These are phyloP conservation scores for Apophysomyces elegans DNA, from an alignment of 371 early-diverging fungal species.

Conservation along the genomic window DNA sequence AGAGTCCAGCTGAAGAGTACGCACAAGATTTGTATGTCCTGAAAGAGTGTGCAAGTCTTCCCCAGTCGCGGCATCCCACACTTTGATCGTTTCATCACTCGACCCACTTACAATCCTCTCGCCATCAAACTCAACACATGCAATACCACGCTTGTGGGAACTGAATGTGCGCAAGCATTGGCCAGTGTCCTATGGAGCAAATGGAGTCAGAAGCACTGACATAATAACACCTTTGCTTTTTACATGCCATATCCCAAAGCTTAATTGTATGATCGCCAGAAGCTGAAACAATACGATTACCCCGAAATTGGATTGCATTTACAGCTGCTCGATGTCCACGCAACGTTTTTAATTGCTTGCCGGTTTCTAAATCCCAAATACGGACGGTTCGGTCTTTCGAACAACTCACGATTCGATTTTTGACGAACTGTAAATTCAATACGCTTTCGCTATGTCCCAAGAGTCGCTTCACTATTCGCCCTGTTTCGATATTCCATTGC, in stretches of 20 bases:
- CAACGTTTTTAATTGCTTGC: slow-evolving; percentile 46
- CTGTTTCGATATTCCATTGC: slow-evolving; percentile 78
- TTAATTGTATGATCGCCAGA: slow-evolving; percentile 79
- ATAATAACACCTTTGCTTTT: slow-evolving; percentile 29
- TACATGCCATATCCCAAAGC: slow-evolving; percentile 60
- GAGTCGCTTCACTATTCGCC: slow-evolving; percentile 59
- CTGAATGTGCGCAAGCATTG: slow-evolving; percentile 55
- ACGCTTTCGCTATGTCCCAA: slow-evolving; percentile 72
- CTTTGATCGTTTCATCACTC: slow-evolving; percentile 80
- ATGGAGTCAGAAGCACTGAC: slow-evolving; percentile 58
- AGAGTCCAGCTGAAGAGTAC: slow-evolving; percentile 64
- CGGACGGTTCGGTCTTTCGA: slow-evolving; percentile 88
- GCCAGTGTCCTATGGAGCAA: slow-evolving; percentile 46
- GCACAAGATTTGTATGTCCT: slow-evolving; percentile 82
- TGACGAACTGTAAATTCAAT: slow-evolving; percentile 69
- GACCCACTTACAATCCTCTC: slow-evolving; percentile 78
- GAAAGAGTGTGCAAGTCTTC: slow-evolving; percentile 63
- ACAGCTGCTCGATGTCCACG: slow-evolving; percentile 73
- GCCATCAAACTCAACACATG: slow-evolving; percentile 84
- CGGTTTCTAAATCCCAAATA: slow-evolving; percentile 73
- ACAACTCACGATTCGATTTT: slow-evolving; percentile 74
- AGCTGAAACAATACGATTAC: slow-evolving; percentile 68
- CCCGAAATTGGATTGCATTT: slow-evolving; percentile 75
- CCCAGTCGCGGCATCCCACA: slow-evolving; percentile 84
- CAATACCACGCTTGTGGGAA: slow-evolving; percentile 74